A percentile compares a stretch with the other conserved stretches of the same genome.
Evolutionary conservation across 495 filamentous ascomycete genomes (phyloP).

Genomic region (Tuber aestivum): DNA sequence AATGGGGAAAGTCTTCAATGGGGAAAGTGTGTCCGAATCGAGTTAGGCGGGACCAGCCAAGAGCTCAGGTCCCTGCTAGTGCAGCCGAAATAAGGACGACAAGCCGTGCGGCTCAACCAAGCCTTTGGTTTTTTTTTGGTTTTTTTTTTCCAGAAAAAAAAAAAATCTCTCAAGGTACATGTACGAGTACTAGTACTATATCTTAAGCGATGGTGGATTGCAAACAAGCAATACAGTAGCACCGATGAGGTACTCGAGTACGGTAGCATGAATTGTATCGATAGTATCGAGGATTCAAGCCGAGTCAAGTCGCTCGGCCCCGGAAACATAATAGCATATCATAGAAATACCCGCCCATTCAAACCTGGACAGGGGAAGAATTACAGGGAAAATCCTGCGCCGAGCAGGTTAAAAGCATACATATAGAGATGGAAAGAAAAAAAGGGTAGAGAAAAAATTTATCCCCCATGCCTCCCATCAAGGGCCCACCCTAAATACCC

Average conservation of each 20-base stretch:
- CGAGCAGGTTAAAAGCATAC: neutral
- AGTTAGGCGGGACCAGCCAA: no score
- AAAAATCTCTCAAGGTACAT: neutral
- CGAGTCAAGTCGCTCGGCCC: neutral
- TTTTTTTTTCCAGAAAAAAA: no score
- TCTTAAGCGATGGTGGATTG: neutral
- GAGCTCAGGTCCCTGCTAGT: neutral
- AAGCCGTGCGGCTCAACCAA: neutral
- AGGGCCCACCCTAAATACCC: neutral
- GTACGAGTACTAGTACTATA: no score
- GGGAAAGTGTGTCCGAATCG: no score
- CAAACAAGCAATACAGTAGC: neutral
- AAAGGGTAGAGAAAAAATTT: neutral
- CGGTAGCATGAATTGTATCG: neutral
- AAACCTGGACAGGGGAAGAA: neutral
- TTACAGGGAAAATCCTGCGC: neutral
- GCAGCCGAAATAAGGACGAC: no score
- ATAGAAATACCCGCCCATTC: neutral
- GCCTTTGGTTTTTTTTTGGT: neutral
- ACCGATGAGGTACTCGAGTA: neutral
- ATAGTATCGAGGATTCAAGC: neutral
- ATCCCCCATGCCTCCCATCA: neutral
- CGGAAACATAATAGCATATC: no score
- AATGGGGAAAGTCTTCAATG: no score
- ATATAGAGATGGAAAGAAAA: neutral